phyloP scores from a whole-genome alignment of 1,139 yeast species.

The Pichia sp. region DNA sequence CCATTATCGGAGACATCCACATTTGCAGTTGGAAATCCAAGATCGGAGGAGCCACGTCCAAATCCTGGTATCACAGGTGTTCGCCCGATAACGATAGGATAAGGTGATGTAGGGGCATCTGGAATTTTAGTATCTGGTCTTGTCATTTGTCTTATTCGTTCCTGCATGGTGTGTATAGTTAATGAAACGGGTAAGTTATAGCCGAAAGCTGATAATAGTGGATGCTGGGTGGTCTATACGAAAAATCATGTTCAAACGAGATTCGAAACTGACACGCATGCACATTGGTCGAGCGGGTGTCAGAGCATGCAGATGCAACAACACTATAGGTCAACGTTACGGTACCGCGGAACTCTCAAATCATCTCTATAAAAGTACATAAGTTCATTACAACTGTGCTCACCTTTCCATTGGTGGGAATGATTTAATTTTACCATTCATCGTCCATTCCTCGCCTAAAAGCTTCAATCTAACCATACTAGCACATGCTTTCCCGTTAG shows the following conservation, averaged over 20 bases:
- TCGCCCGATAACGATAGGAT: constrained; percentile 48
- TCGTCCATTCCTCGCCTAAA: constrained; percentile 78
- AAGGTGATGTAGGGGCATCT: constrained; percentile 48
- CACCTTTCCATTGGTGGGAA: constrained; percentile 33
- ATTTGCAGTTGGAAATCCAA: constrained; percentile 96
- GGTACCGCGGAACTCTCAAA: no score
- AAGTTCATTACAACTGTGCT: neutral
- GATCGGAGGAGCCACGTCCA: constrained; percentile 90
- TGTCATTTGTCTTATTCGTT: constrained; percentile 16
- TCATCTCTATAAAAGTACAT: neutral
- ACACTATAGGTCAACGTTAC: no score
- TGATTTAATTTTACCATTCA: constrained; percentile 36
- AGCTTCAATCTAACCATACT: constrained; percentile 73
- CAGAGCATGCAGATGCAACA: no score
- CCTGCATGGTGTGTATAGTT: neutral
- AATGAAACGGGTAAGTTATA: no score
- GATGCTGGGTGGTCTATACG: no score
- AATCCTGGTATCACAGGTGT: constrained; percentile 75
- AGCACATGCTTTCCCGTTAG: constrained; percentile 47
- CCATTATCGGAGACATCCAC: constrained; percentile 55
- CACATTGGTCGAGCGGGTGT: no score
- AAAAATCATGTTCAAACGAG: no score
- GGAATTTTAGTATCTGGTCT: constrained; percentile 32
- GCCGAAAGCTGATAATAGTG: no score
- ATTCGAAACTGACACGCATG: no score